phyloP scores from a whole-genome alignment of 495 filamentous ascomycete species.

The Neurospora tetraspora region DNA sequence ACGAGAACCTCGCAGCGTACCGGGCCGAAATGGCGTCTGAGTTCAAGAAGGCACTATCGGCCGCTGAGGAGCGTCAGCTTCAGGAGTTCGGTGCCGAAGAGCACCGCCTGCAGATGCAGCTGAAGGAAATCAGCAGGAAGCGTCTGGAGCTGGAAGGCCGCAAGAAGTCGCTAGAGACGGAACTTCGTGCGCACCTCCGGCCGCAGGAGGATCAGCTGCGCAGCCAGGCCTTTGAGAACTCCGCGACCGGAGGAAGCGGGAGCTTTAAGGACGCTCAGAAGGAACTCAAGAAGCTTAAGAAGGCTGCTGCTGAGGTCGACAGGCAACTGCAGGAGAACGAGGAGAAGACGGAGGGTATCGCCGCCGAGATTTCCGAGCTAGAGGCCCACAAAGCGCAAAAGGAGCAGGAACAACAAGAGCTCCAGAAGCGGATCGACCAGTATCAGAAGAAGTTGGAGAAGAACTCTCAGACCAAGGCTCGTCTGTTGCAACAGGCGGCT shows the following conservation, averaged over 20 bases:
- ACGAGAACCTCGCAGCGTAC: constrained; percentile 61
- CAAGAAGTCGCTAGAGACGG: constrained; percentile 70
- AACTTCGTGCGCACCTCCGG: constrained; percentile 75
- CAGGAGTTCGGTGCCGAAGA: constrained; percentile 58
- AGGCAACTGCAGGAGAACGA: constrained; percentile 63
- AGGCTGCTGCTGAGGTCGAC: constrained; percentile 51
- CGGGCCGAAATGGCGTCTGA: constrained; percentile 71
- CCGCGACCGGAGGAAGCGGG: constrained; percentile 46
- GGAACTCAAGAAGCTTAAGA: constrained; percentile 68
- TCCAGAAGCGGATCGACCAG: constrained; percentile 72
- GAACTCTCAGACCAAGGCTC: constrained; percentile 74
- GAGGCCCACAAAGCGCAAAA: constrained; percentile 55
- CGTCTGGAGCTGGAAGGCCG: constrained; percentile 71
- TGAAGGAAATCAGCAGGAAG: constrained; percentile 60
- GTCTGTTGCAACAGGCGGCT: constrained; percentile 60
- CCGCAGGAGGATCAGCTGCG: constrained; percentile 81
- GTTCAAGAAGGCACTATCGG: constrained; percentile 84
- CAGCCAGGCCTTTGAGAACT: constrained; percentile 62
- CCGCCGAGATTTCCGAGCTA: constrained; percentile 47
- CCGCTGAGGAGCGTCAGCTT: constrained; percentile 70
- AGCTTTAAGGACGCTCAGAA: constrained; percentile 70
- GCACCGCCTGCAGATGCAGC: constrained; percentile 62
- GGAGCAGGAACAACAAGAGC: constrained; percentile 59
- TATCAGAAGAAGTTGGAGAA: constrained; percentile 88
- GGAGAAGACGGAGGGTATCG: constrained; percentile 54